A percentile compares a stretch with the other conserved stretches of the same genome.
Conservation (phyloP, 768 basidiomycete species). For the Russula sp. region DNA sequence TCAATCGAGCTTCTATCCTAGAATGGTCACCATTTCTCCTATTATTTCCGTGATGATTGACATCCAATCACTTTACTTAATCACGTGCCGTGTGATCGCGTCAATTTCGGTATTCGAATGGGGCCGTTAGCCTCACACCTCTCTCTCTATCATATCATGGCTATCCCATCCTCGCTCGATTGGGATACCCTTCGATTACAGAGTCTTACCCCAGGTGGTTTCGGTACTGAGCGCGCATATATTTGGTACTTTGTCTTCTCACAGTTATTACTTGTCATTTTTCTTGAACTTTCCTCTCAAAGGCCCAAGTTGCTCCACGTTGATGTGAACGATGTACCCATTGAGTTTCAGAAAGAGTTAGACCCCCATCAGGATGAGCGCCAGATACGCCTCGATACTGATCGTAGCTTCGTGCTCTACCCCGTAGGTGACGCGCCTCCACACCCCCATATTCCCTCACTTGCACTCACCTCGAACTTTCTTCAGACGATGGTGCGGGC, state of each 20-base stretch:
- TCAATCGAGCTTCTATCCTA: background rate
- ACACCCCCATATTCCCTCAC: background rate
- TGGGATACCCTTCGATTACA: conserved; percentile 43
- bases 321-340: conserved; percentile 19
- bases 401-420: conserved; percentile 90
- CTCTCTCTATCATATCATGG: background rate
- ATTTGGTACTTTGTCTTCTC: conserved; percentile 44
- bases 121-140: background rate
- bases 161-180: conserved; percentile 25
- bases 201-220: conserved; percentile 58
- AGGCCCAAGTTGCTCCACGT: conserved; percentile 38
- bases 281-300: conserved; percentile 26
- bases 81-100: conserved; percentile 11
- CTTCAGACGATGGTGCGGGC: conserved; percentile 23
- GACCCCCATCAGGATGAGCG: conserved; percentile 67
- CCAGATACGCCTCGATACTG: conserved; percentile 84
- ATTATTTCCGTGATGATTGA: background rate
- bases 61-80: background rate
- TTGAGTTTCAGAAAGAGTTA: background rate
- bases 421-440: conserved; percentile 52
- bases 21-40: background rate
- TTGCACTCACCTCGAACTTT: background rate
- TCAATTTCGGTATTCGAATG: conserved; percentile 1
- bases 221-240: conserved; percentile 46
- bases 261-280: conserved; percentile 20